phyloP scores from a whole-genome alignment of 345 rosid genomes.

The Salix udensis region DNA sequence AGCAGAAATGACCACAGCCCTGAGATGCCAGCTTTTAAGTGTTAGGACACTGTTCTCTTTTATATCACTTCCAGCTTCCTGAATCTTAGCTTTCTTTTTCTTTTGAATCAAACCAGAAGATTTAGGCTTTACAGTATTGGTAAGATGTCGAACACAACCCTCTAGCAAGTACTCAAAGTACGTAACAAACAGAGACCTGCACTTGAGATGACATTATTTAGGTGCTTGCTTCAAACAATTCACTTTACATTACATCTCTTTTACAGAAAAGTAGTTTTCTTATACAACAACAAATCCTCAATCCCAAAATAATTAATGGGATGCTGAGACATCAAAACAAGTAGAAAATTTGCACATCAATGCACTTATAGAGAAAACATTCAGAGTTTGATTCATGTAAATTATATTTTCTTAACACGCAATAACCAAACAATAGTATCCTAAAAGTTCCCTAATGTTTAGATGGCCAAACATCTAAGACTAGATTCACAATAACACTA shows the following conservation, averaged over 20 bases:
- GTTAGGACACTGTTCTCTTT: constrained; percentile 24
- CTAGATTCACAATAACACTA: no score
- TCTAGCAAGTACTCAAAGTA: constrained; percentile 79
- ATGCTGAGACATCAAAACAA: no score
- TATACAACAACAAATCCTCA: not conserved
- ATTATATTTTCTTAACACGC: no score
- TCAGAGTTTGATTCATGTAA: not conserved
- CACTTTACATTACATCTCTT: no score
- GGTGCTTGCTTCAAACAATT: not conserved
- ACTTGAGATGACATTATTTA: constrained; percentile 10
- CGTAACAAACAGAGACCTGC: constrained; percentile 89
- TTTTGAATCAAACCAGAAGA: constrained; percentile 44
- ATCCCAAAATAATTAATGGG: not conserved
- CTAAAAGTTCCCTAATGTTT: no score
- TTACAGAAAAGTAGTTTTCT: not conserved
- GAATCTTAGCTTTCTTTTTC: constrained; percentile 76
- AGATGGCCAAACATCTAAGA: no score
- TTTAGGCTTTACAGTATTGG: constrained; percentile 30
- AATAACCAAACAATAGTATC: no score
- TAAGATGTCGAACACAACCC: constrained; percentile 58
- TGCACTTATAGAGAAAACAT: not conserved
- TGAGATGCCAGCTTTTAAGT: constrained; percentile 72
- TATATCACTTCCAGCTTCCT: constrained; percentile 33
- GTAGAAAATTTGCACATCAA: no score
- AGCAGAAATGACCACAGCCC: constrained; percentile 67